Base-by-base conservation (phyloP, 371 early-diverging fungal genomes). In the Rhizopus sp. region DNA sequence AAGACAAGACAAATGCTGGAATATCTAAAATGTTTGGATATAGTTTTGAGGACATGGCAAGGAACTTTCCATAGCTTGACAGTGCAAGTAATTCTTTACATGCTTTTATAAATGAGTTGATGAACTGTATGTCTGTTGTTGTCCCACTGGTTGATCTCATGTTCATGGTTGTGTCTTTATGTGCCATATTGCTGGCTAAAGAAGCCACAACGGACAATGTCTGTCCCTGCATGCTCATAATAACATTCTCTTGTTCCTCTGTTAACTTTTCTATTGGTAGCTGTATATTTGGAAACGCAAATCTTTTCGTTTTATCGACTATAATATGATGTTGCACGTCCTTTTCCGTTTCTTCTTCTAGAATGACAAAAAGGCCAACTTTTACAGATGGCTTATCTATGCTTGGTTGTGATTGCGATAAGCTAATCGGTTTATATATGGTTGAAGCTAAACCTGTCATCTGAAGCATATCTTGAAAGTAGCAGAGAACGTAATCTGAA, bases 391-490 rank as follows among this genome's bases (percentile, higher is more conserved):
- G 9, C 15, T 39, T 32, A 8, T 39, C 39, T 10, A 10, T 8
- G 17, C 4, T 7, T 13, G n/a, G 7, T 7, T 4, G 15, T 9
- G n/a, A 7, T 16, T 44, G 17, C 3, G 39, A 49, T 23, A 59
- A 16, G 13, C 41, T 46, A 7, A 46, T 5, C 6, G 60, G 37
- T 3, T 10, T 45, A n/a, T 64, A 51, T 29, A 66, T 15, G 0
- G 29, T 55, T 1, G 54, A n/a, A 7, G 48, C 50, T 4, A 63
- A 50, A 15, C 68, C 55, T 1, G 69, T 61, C 53, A 69, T 53
- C 15, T 45, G 59, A 35, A 60, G 65, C 75, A 78, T 75, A 52
- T 75, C 73, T 3, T 50, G 49, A 23, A 78, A 73, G 33, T 73
- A 48, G 7, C 32, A 49, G 0, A 66, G 34, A 70, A 78, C 66